Conservation (phyloP, 257 asterid genomes). For the Solanum gracilifrons region DNA sequence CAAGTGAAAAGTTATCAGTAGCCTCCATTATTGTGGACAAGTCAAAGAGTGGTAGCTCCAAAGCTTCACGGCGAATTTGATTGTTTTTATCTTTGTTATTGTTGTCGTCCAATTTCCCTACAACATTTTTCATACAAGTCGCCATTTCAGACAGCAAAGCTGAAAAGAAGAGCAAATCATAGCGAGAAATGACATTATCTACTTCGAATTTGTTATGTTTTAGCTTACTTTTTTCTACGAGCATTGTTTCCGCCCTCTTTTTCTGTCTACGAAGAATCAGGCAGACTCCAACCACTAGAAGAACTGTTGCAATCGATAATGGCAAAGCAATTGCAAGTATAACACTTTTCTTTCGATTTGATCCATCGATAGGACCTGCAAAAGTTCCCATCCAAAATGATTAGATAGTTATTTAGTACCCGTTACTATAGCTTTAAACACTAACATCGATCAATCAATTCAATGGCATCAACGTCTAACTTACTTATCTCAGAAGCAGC, state of each 20-base stretch:
- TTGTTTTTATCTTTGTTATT: not conserved
- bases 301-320: not conserved
- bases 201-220: not conserved
- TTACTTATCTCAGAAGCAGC: slow-evolving; percentile 20
- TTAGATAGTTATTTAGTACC: not conserved
- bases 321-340: not conserved
- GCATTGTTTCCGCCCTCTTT: not conserved
- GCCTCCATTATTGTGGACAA: slow-evolving; percentile 9
- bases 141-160: not conserved
- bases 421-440: not conserved
- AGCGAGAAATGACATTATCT: not conserved
- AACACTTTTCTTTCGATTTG: not conserved
- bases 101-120: not conserved
- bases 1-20: slow-evolving; percentile 14
- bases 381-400: not conserved
- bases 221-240: not conserved
- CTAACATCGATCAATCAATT: not conserved
- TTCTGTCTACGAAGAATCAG: not conserved
- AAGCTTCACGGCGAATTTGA: not conserved
- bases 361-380: not conserved
- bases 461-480: not conserved
- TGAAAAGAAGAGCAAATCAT: not conserved
- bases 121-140: not conserved
- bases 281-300: not conserved
- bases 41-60: slow-evolving; percentile 19